Evolutionary conservation across 805 yeast species (phyloP).

Genomic region (Hanseniaspora nectarophila): DNA sequence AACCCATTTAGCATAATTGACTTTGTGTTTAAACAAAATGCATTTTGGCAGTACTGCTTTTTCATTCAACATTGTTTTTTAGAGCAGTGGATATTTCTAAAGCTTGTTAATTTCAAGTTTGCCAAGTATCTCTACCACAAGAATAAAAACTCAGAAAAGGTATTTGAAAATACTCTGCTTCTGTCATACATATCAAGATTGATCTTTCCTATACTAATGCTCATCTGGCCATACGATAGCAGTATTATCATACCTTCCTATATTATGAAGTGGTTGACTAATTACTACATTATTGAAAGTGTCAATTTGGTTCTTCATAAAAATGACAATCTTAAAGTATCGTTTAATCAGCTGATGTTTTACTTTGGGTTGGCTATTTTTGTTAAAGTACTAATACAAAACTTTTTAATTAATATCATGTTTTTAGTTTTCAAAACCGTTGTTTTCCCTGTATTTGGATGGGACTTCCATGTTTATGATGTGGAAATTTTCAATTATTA

Average conservation of each 20-base stretch:
- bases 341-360: conserved; percentile 18
- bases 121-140: background rate
- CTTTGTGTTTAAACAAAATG: conserved; percentile 27
- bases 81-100: conserved; percentile 35
- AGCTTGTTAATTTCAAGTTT: conserved; percentile 25
- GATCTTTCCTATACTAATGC: conserved; percentile 78
- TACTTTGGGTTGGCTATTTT: conserved; percentile 19
- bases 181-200: conserved; percentile 63
- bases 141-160: conserved; percentile 34
- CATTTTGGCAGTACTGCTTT: conserved; percentile 42
- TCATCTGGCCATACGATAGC: conserved; percentile 88
- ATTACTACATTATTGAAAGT: conserved; percentile 56
- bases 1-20: conserved; percentile 21
- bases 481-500: background rate
- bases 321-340: background rate
- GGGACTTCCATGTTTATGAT: background rate
- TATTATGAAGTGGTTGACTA: conserved; percentile 49
- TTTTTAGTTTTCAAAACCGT: background rate
- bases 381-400: conserved; percentile 19
- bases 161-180: conserved; percentile 41
- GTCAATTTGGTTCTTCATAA: conserved; percentile 34
- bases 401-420: conserved; percentile 20
- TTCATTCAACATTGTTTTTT: conserved; percentile 43
- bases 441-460: background rate
- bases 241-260: conserved; percentile 47